phyloP scores from a whole-genome alignment of 2,329 filamentous ascomycete genomes.

The Byssothecium circinans region DNA sequence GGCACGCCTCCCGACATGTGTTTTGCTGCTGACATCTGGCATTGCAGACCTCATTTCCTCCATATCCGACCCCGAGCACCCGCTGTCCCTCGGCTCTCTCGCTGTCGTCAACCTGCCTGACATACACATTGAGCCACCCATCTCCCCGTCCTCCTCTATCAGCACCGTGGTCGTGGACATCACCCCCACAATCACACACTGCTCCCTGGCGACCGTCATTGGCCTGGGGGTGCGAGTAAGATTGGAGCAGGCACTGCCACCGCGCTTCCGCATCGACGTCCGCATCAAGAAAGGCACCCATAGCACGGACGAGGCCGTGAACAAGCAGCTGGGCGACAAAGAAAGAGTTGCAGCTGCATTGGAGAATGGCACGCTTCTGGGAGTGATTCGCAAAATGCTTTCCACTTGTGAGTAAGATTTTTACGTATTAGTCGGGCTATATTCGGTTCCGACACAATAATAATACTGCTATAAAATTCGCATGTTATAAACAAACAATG shows the following conservation, averaged over 20 bases:
- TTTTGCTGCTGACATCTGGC: conserved; percentile 24
- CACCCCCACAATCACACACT: conserved; percentile 96
- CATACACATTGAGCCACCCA: conserved; percentile 74
- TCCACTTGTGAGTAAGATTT: conserved; percentile 68
- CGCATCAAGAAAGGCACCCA: conserved; percentile 96
- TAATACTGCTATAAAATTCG: not conserved
- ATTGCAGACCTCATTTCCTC: conserved; percentile 82
- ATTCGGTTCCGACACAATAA: not conserved
- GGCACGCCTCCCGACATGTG: not conserved
- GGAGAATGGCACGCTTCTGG: conserved; percentile 88
- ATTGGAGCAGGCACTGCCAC: conserved; percentile 85
- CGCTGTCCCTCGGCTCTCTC: conserved; percentile 86
- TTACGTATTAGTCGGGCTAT: not conserved
- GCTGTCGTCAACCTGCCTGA: conserved; percentile 96
- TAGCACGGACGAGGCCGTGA: conserved; percentile 90
- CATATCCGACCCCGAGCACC: conserved; percentile 96
- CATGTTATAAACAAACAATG: not conserved
- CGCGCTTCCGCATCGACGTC: conserved; percentile 89
- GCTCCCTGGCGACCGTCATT: conserved; percentile 93
- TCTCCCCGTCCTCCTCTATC: conserved; percentile 65
- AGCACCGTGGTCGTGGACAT: conserved; percentile 81
- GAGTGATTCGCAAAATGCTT: conserved; percentile 90
- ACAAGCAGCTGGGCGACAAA: conserved; percentile 95
- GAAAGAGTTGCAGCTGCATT: conserved; percentile 92
- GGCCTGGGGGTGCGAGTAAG: conserved; percentile 89